A percentile compares a stretch with the other conserved stretches of the same genome.
These are phyloP conservation scores for Mycena pura DNA, from an alignment of 768 basidiomycete genomes.

Conservation along the genomic window DNA sequence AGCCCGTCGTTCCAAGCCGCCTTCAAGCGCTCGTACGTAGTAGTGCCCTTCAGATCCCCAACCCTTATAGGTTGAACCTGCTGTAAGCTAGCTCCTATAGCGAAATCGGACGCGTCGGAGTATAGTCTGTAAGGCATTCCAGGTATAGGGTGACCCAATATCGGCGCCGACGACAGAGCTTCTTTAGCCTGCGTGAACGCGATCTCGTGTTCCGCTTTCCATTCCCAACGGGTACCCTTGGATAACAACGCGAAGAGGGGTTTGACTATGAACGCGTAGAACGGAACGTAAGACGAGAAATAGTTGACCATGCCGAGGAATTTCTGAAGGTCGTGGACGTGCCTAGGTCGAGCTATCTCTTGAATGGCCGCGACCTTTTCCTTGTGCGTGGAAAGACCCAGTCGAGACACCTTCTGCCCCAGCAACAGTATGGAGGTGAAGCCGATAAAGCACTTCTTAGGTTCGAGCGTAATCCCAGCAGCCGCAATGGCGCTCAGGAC, in stretches of 20 bases:
- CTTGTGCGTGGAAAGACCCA: too few relatives aligned
- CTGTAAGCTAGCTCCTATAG: too few relatives aligned
- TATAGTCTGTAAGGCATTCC: too few relatives aligned
- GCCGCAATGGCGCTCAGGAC: slow-evolving; percentile 24
- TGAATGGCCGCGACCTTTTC: too few relatives aligned
- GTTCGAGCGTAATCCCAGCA: slow-evolving; percentile 33
- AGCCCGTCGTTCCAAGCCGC: not conserved
- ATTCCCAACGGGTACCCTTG: not conserved
- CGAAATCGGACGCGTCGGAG: too few relatives aligned
- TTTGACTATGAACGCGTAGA: slow-evolving; percentile 31
- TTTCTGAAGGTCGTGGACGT: slow-evolving; percentile 27
- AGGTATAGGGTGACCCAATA: not conserved
- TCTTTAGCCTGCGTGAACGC: too few relatives aligned
- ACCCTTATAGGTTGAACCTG: slow-evolving; percentile 6
- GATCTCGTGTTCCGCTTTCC: not conserved
- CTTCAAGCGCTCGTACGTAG: not conserved
- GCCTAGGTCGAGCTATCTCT: too few relatives aligned
- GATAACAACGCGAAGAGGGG: not conserved
- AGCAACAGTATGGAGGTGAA: slow-evolving; percentile 9
- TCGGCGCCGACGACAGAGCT: slow-evolving; percentile 7
- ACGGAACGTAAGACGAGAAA: slow-evolving; percentile 36
- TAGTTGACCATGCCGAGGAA: slow-evolving; percentile 38
- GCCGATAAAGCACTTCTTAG: slow-evolving; percentile 28
- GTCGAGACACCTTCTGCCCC: too few relatives aligned
- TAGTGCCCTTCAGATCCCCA: slow-evolving; percentile 7